phyloP scores from a whole-genome alignment of 176 grass and related monocot genomes.

The Triticum monococcum region DNA sequence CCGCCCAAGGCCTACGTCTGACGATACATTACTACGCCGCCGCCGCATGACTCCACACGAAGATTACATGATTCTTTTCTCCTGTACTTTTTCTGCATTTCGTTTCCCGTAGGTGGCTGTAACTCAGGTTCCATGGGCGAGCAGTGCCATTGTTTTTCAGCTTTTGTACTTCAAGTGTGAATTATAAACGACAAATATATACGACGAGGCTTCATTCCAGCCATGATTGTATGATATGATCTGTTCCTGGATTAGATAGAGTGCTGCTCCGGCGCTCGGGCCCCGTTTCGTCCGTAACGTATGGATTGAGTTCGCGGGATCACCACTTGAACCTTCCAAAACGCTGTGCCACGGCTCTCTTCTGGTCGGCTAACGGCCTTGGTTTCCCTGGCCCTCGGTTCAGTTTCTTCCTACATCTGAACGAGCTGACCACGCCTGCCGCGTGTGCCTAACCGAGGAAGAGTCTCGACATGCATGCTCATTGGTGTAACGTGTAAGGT shows the following conservation, averaged over 20 bases:
- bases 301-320: neutral
- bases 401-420: neutral
- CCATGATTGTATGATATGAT: neutral
- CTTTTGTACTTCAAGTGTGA: slow-evolving; percentile 26
- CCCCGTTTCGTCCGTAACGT: neutral
- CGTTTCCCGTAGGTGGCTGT: slow-evolving; percentile 22
- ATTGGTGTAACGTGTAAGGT: neutral
- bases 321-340: neutral
- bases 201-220: neutral
- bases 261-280: neutral
- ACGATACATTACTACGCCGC: neutral
- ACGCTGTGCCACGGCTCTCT: neutral
- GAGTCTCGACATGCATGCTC: neutral
- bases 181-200: slow-evolving; percentile 25
- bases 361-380: neutral
- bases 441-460: slow-evolving; percentile 5
- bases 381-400: neutral
- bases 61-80: slow-evolving; percentile 36
- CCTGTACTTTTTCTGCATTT: slow-evolving; percentile 23
- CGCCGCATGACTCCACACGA: slow-evolving; percentile 9
- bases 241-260: neutral
- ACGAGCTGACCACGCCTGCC: neutral
- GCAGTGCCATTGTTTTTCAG: slow-evolving; percentile 37
- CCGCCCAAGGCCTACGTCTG: slow-evolving; percentile 55
- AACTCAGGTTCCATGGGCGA: slow-evolving; percentile 45